Evolutionary conservation across 768 basidiomycete genomes (phyloP).

Genomic region (Leccinum barrowsii): DNA sequence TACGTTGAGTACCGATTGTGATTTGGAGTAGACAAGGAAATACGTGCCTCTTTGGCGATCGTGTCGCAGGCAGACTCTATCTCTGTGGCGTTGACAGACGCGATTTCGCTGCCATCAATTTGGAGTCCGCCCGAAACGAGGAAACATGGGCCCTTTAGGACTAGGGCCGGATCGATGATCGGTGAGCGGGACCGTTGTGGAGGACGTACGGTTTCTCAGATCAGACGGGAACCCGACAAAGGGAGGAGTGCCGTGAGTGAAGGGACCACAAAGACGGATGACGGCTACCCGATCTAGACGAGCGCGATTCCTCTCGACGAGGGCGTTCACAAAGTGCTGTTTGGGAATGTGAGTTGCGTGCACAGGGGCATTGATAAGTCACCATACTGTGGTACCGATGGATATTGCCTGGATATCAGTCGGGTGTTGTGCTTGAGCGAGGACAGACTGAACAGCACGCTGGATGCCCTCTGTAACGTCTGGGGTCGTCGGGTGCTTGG

Average conservation of each 20-base stretch:
- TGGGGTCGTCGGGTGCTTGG: conserved; percentile 53
- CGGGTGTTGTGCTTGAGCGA: conserved; percentile 36
- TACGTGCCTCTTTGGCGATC: conserved; percentile 33
- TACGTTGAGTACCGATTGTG: conserved; percentile 5
- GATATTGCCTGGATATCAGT: conserved; percentile 46
- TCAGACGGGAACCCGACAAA: conserved; percentile 49
- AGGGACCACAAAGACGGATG: conserved; percentile 58
- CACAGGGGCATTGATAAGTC: too few species aligned
- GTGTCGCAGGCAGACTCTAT: conserved; percentile 40
- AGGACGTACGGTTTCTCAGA: conserved; percentile 29
- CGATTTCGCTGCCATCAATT: conserved; percentile 48
- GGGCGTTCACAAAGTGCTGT: conserved; percentile 55
- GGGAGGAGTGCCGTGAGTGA: conserved; percentile 54
- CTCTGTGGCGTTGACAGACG: conserved; percentile 40
- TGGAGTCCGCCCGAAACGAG: conserved; percentile 40
- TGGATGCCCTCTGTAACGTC: conserved; percentile 61
- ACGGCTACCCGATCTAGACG: conserved; percentile 61
- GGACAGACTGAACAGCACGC: conserved; percentile 42
- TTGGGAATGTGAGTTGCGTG: not conserved
- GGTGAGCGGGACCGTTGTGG: not conserved
- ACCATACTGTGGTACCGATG: conserved; percentile 57
- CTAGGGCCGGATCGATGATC: conserved; percentile 10
- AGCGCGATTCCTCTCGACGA: conserved; percentile 52
- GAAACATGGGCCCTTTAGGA: conserved; percentile 29
- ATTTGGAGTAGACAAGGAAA: not conserved